Evolutionary conservation across 2,329 filamentous ascomycete genomes (phyloP), one percentile per base, ranked within the genome.

Genomic region (Neonectria neomacrospora): DNA sequence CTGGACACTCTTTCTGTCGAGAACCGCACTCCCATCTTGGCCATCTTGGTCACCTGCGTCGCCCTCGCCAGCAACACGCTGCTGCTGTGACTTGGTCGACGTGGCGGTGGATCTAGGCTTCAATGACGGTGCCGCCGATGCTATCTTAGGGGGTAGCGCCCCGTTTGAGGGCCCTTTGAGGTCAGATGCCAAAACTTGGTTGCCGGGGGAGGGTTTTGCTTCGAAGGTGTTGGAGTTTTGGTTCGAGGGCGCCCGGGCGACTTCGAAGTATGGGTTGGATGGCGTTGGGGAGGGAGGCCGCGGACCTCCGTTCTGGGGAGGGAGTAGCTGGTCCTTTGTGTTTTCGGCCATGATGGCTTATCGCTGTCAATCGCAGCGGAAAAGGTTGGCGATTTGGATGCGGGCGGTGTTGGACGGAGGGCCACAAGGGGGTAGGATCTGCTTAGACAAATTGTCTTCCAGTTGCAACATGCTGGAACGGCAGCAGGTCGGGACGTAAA

Each of bases 1-100:
- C 70, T 96, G 92, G 3, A 96, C 92, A 74, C 90, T 95, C 59
- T 87, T 86, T 42, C 75, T 73, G 9, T 68, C 72, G 50, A 68
- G 58, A 18, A 63, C 45, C 32, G 57, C 63, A 53, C 26, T 54
- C 12, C 61, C 67, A 55, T 68, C 67, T 42, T 67, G 67, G n/a
- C 32, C 60, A 23, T 66, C 67, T 18, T 28, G 39, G 9, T 65
- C 70, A 22, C 58, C 67, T 54, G 63, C 68, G 34, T 73, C 71
- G 51, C 67, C 66, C 28, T 71, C 69, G 37, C 62, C 66, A 26
- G 68, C 59, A 30, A 61, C 62, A 59, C 68, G 58, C 5, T 73
- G 69, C 45, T 69, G 69, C 23, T 63, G 63, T 11, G 71, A 70
- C 42, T 67, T 70, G 56, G 61, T 70, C 3, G 71, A 71, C 45